Evolutionary conservation across 225 moss, liverwort and hornwort genomes (phyloP).

Genomic region (Straminergon stramineum): DNA sequence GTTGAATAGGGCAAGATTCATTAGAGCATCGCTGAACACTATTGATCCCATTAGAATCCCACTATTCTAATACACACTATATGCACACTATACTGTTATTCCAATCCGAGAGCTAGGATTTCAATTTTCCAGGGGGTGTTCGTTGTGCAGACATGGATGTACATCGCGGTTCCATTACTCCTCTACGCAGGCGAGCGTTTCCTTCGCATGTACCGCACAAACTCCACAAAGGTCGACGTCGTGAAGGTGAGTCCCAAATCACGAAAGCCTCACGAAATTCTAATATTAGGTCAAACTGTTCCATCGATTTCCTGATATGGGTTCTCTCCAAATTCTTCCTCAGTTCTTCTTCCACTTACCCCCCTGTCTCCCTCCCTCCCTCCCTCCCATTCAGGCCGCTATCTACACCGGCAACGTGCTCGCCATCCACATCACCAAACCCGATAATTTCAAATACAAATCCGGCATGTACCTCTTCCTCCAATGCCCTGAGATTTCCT

Average conservation of each 20-base stretch:
- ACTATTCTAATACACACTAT: neutral
- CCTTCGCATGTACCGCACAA: slow-evolving; percentile 73
- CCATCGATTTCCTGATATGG: neutral
- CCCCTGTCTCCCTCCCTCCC: too few species aligned
- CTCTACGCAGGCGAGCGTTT: slow-evolving; percentile 79
- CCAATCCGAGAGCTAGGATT: neutral
- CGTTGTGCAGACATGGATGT: slow-evolving; percentile 82
- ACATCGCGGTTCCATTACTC: slow-evolving; percentile 57
- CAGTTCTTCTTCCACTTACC: too few species aligned
- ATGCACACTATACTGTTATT: neutral
- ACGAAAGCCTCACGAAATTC: neutral
- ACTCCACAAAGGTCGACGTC: slow-evolving; percentile 75
- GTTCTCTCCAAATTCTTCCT: neutral
- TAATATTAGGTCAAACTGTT: neutral
- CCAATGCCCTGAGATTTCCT: slow-evolving; percentile 88
- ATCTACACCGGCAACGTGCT: slow-evolving; percentile 92
- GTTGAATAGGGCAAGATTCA: neutral
- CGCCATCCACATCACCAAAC: slow-evolving; percentile 81
- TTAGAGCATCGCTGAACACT: neutral
- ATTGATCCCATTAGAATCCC: neutral
- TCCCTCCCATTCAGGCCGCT: slow-evolving; percentile 46
- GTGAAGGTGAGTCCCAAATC: slow-evolving; percentile 51
- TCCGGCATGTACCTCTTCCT: slow-evolving; percentile 97
- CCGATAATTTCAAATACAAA: slow-evolving; percentile 82
- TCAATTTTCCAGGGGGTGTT: neutral